Percentiles rank a stretch among this genome's conserved stretches.
These are phyloP conservation scores for Suillus discolor DNA, from an alignment of 768 basidiomycete species.

Conservation along the genomic window DNA sequence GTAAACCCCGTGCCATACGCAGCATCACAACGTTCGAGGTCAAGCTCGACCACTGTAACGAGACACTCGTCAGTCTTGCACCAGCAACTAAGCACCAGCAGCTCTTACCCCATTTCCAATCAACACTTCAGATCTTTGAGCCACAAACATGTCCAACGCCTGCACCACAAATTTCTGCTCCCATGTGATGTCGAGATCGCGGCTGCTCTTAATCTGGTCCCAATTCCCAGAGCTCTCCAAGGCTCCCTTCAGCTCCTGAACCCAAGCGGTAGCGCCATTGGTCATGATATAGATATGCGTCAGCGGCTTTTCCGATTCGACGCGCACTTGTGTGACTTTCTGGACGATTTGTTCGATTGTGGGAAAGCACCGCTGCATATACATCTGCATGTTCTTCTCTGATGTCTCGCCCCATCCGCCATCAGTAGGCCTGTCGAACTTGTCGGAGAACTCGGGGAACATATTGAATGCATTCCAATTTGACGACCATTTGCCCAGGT, in stretches of 20 bases:
- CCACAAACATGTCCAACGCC: conserved; percentile 53
- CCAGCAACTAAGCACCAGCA: background rate
- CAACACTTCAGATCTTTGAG: conserved; percentile 47
- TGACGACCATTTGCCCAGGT: conserved; percentile 35
- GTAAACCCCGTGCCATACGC: conserved; percentile 31
- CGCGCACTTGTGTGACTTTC: conserved; percentile 37
- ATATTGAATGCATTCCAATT: conserved; percentile 47
- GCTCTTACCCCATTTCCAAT: conserved; percentile 52
- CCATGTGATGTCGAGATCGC: conserved; percentile 41
- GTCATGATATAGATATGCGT: conserved; percentile 48
- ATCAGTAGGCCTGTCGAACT: conserved; percentile 31
- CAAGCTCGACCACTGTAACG: conserved; percentile 40
- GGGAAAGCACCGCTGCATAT: conserved; percentile 45
- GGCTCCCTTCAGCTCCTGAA: conserved; percentile 37
- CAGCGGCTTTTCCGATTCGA: conserved; percentile 27
- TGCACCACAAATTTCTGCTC: conserved; percentile 48
- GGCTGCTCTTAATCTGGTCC: conserved; percentile 40
- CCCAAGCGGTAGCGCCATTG: conserved; percentile 44
- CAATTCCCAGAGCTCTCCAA: conserved; percentile 36
- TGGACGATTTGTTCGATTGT: conserved; percentile 41
- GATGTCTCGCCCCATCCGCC: conserved; percentile 21
- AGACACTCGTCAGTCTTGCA: conserved; percentile 6
- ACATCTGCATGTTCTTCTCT: conserved; percentile 26
- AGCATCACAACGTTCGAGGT: conserved; percentile 44
- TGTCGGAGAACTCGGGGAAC: conserved; percentile 44